Evolutionary conservation across 2,329 filamentous ascomycete species (phyloP).

Genomic region (Cladosporium sp.): DNA sequence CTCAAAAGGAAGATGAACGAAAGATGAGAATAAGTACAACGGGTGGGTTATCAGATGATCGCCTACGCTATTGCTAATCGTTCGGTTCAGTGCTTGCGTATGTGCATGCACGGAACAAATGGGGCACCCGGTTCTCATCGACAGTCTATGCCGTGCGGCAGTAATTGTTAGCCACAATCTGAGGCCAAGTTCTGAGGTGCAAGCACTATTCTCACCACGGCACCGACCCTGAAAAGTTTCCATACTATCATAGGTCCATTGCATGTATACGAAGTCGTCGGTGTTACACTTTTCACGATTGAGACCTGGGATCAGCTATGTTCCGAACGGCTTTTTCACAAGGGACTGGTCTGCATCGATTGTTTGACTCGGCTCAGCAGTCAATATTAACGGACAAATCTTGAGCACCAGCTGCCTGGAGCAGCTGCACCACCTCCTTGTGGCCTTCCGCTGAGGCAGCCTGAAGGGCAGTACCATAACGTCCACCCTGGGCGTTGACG

Average conservation of each 20-base stretch:
- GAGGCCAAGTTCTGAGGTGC: too few species aligned
- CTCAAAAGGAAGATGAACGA: not conserved
- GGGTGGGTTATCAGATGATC: not conserved
- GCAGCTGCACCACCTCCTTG: not conserved
- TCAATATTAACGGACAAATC: too few species aligned
- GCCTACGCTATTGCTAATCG: not conserved
- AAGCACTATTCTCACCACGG: too few species aligned
- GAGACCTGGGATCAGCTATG: too few species aligned
- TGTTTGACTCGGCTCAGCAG: too few species aligned
- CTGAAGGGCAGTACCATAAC: not conserved
- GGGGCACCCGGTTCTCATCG: not conserved
- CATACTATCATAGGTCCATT: not conserved
- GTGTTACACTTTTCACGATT: too few species aligned
- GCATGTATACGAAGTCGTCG: not conserved
- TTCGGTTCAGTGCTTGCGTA: not conserved
- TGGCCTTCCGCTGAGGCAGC: not conserved
- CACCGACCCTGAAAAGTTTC: too few species aligned
- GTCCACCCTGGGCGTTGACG: slow-evolving; percentile 2
- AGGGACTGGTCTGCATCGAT: too few species aligned
- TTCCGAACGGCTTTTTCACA: too few species aligned
- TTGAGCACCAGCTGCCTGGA: not conserved
- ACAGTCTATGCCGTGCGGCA: not conserved
- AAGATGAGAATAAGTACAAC: not conserved
- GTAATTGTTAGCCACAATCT: too few species aligned
- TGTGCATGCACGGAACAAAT: not conserved